Percentiles rank a stretch among this genome's conserved stretches.
phyloP scores from a whole-genome alignment of 2,329 filamentous ascomycete species.

The Cadophora sp. region DNA sequence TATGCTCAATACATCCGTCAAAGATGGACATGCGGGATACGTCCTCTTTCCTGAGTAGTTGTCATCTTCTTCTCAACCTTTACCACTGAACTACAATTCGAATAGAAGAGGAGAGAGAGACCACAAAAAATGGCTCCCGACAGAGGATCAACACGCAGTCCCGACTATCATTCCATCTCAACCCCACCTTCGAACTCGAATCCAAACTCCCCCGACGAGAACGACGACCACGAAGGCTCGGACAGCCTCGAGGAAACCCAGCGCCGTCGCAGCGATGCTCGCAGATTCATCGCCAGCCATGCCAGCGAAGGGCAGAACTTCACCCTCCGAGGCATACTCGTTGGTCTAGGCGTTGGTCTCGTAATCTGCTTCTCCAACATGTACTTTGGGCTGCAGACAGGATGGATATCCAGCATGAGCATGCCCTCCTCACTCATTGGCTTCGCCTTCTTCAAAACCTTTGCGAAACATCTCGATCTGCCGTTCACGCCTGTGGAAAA shows the following conservation, averaged over 20 bases:
- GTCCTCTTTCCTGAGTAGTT: not conserved
- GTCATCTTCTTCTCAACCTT: not conserved
- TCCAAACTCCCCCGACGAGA: slow-evolving; percentile 15
- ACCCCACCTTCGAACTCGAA: slow-evolving; percentile 27
- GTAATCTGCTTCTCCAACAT: slow-evolving; percentile 97
- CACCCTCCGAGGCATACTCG: slow-evolving; percentile 79
- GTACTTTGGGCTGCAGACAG: slow-evolving; percentile 95
- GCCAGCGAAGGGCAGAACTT: slow-evolving; percentile 67
- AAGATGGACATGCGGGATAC: not conserved
- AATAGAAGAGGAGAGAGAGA: not conserved
- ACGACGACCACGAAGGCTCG: slow-evolving; percentile 18
- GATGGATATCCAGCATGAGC: slow-evolving; percentile 87
- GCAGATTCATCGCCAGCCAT: slow-evolving; percentile 42
- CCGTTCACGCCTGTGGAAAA: slow-evolving; percentile 97
- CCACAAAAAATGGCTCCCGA: slow-evolving; percentile 38
- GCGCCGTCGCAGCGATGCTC: slow-evolving; percentile 40
- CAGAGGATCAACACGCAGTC: slow-evolving; percentile 30
- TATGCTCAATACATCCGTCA: not conserved
- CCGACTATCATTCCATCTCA: slow-evolving; percentile 39
- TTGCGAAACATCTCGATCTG: slow-evolving; percentile 74
- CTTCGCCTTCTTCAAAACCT: slow-evolving; percentile 87
- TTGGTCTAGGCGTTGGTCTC: slow-evolving; percentile 83
- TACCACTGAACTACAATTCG: not conserved
- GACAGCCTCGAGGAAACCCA: slow-evolving; percentile 12
- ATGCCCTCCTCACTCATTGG: slow-evolving; percentile 96